phyloP scores from a whole-genome alignment of 768 basidiomycete species.

The Tulasnella sp. region DNA sequence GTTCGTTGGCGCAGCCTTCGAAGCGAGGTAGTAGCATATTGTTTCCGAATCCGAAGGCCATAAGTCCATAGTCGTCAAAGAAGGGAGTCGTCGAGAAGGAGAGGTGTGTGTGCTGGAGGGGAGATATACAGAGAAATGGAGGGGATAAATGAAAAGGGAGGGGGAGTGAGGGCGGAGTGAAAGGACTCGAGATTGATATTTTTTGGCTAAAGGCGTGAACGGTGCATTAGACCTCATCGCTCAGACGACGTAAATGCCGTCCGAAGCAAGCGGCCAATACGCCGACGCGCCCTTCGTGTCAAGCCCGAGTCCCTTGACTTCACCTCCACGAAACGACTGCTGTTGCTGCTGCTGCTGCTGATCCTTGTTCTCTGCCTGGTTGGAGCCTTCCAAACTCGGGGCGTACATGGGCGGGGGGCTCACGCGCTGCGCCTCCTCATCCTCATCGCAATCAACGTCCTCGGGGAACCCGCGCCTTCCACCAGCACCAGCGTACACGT shows the following conservation, averaged over 20 bases:
- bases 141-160: not conserved
- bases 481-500: not conserved
- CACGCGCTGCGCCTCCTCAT: not conserved
- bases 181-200: not conserved
- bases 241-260: not conserved
- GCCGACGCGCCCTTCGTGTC: not conserved
- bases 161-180: not conserved
- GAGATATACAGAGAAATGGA: not conserved
- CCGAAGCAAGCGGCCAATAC: slow-evolving; percentile 3
- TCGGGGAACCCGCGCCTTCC: not conserved
- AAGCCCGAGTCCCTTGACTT: not conserved
- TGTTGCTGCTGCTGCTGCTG: not conserved
- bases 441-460: slow-evolving; percentile 1
- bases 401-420: slow-evolving; percentile 1
- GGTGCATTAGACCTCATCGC: not conserved
- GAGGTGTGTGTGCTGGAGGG: not conserved
- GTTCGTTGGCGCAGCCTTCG: not conserved
- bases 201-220: not conserved
- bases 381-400: not conserved
- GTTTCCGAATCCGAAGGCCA: not conserved
- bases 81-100: not conserved
- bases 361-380: no score
- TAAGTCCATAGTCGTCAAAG: not conserved
- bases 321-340: not conserved
- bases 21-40: not conserved